These are phyloP conservation scores for Thelephora aurantiotincta DNA, from an alignment of 768 basidiomycete genomes.

Conservation along the genomic window DNA sequence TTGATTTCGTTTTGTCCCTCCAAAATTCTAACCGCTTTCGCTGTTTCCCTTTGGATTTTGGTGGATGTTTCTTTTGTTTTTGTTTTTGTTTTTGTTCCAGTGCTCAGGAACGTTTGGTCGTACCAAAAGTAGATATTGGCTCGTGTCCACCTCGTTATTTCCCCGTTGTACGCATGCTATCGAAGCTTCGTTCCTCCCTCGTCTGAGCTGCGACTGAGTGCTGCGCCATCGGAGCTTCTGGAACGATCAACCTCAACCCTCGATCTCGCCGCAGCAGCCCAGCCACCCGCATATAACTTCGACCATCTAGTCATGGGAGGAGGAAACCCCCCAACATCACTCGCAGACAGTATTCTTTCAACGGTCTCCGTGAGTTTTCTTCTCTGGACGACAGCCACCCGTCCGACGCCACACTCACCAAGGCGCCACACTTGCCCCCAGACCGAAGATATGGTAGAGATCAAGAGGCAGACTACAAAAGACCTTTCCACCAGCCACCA, in stretches of 20 bases:
- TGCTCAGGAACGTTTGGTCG: slow-evolving; percentile 93
- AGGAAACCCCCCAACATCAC: slow-evolving; percentile 17
- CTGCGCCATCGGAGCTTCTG: no score
- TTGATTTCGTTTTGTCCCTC: not conserved
- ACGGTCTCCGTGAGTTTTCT: slow-evolving; percentile 19
- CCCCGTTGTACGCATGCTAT: not conserved
- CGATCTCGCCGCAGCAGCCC: not conserved
- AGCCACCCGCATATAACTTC: not conserved
- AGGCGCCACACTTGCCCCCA: slow-evolving; percentile 1
- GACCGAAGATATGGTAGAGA: slow-evolving; percentile 19
- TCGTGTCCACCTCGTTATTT: not conserved
- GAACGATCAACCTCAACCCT: no score
- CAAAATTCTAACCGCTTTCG: not conserved
- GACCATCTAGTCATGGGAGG: no score
- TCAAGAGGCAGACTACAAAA: slow-evolving; percentile 11
- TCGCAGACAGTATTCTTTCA: slow-evolving; percentile 29
- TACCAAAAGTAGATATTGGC: slow-evolving; percentile 66
- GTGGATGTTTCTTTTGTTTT: not conserved
- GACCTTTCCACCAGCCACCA: slow-evolving; percentile 5
- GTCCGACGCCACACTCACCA: not conserved
- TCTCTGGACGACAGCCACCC: not conserved
- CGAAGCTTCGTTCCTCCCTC: not conserved
- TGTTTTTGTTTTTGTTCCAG: slow-evolving; percentile 25
- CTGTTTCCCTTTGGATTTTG: not conserved
- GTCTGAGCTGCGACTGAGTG: no score